Evolutionary conservation across 2,329 filamentous ascomycete species (phyloP).

Genomic region (Elsinoe perseae): DNA sequence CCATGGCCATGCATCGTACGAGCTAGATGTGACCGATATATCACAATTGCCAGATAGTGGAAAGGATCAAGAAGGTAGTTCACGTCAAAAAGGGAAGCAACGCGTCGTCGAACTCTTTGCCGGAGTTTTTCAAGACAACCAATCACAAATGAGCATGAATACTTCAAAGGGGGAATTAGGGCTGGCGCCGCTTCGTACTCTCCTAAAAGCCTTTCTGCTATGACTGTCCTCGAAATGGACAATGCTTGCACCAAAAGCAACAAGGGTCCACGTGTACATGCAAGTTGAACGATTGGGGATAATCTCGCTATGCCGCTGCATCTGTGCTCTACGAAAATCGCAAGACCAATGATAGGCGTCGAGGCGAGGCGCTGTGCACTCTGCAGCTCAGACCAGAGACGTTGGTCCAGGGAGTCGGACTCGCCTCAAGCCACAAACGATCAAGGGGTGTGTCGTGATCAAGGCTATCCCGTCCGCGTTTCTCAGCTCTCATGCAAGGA

Average conservation of each 20-base stretch:
- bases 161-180: neutral
- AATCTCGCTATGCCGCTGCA: neutral
- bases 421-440: neutral
- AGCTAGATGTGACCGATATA: neutral
- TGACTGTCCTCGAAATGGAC: neutral
- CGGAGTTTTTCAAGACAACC: neutral
- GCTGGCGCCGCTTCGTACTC: neutral
- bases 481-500: neutral
- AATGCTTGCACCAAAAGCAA: conserved; percentile 2
- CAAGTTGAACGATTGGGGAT: neutral
- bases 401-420: conserved; percentile 2
- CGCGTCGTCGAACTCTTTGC: neutral
- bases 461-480: neutral
- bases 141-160: neutral
- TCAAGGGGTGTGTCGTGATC: neutral
- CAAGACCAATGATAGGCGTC: neutral
- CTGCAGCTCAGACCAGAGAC: neutral
- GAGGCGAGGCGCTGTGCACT: neutral
- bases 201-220: neutral
- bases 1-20: neutral
- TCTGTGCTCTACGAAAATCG: neutral
- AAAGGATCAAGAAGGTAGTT: conserved; percentile 3
- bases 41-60: neutral
- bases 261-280: conserved; percentile 1
- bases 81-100: neutral